Percentiles rank a stretch among this genome's conserved stretches.
These are phyloP conservation scores for Dorcoceras hygrometricum DNA, from an alignment of 257 asterid species.

Conservation along the genomic window DNA sequence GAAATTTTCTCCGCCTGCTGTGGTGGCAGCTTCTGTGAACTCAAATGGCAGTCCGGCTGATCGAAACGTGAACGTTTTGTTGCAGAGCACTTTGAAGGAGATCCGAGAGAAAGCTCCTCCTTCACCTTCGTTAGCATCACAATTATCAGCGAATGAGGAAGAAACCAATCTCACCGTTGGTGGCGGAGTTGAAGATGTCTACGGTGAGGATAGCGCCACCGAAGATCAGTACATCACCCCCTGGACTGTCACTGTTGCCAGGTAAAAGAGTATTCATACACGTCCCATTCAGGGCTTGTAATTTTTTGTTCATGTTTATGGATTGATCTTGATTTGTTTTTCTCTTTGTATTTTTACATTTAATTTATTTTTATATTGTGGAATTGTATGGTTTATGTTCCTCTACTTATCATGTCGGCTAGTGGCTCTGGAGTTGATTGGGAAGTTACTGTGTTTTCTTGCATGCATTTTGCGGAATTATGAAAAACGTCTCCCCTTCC, in stretches of 20 bases:
- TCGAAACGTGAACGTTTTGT: slow-evolving; percentile 63
- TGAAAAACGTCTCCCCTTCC: background rate
- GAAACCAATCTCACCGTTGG: slow-evolving; percentile 42
- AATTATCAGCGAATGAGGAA: slow-evolving; percentile 23
- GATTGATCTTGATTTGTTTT: background rate
- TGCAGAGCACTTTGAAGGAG: slow-evolving; percentile 54
- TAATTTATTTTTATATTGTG: background rate
- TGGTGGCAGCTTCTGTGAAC: slow-evolving; percentile 53
- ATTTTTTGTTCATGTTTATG: slow-evolving; percentile 1
- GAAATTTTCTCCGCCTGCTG: slow-evolving; percentile 44
- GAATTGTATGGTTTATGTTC: background rate
- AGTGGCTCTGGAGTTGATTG: background rate
- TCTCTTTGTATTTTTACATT: background rate
- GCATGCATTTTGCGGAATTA: background rate
- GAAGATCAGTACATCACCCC: slow-evolving; percentile 72
- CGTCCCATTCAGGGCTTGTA: background rate
- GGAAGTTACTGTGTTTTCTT: background rate
- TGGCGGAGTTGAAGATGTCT: slow-evolving; percentile 72
- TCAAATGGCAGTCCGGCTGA: slow-evolving; percentile 72
- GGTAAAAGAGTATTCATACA: slow-evolving; percentile 30
- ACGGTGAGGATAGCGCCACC: slow-evolving; percentile 82
- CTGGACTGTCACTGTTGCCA: slow-evolving; percentile 71
- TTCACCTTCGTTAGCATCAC: slow-evolving; percentile 6
- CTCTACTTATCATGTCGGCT: slow-evolving; percentile 2
- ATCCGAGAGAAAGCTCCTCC: slow-evolving; percentile 39